These are phyloP conservation scores for Xylariomycetidae sp. DNA, from an alignment of 2,329 filamentous ascomycete genomes.

Conservation along the genomic window DNA sequence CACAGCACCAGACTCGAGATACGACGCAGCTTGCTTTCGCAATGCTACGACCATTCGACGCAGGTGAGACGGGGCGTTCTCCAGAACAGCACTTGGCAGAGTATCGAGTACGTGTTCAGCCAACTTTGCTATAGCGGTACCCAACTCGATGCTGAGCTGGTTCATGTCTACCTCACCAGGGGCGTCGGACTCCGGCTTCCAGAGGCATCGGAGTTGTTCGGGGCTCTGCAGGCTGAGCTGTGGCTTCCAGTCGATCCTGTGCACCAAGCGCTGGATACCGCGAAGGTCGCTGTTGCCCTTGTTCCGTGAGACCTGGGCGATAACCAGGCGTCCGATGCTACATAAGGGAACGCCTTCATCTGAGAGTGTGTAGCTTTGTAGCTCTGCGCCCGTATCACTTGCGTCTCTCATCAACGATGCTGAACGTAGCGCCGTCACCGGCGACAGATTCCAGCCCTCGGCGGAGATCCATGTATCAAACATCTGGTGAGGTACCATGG, in stretches of 20 bases:
- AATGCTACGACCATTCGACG: background rate
- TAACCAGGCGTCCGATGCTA: background rate
- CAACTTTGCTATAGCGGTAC: background rate
- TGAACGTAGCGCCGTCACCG: background rate
- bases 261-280: slow-evolving; percentile 15
- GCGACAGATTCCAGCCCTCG: background rate
- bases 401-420: background rate
- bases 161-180: slow-evolving; percentile 22
- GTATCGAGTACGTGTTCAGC: background rate
- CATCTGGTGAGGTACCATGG: background rate
- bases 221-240: slow-evolving; percentile 29
- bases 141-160: slow-evolving; percentile 21
- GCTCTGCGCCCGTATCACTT: background rate
- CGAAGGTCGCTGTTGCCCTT: no score
- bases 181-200: slow-evolving; percentile 13
- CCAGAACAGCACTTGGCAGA: background rate
- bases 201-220: slow-evolving; percentile 20
- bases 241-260: slow-evolving; percentile 33
- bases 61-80: background rate
- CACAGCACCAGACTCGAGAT: background rate
- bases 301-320: background rate
- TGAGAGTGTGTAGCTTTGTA: background rate
- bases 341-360: background rate
- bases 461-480: background rate
- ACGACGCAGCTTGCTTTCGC: background rate